Conservation (phyloP, 2,329 filamentous ascomycete genomes). For the Colletotrichum limetticola region DNA sequence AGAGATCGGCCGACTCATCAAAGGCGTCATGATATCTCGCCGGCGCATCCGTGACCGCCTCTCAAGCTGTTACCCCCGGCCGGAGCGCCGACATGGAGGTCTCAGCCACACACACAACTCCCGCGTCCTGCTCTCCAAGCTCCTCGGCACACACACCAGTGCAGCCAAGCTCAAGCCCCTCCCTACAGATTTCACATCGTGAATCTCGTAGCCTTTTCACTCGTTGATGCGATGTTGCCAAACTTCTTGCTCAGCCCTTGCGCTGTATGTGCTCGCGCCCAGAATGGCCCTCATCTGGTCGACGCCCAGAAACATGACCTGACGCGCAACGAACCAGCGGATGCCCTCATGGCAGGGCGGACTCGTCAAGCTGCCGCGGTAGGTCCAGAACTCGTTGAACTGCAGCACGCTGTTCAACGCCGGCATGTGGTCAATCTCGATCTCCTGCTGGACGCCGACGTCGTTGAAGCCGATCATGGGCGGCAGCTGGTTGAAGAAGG, state of each 20-base stretch:
- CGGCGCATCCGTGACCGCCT: not conserved
- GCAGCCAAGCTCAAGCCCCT: not conserved
- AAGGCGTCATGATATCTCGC: not conserved
- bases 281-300: constrained; percentile 59
- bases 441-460: constrained; percentile 34
- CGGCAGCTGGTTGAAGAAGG: constrained; percentile 55
- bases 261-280: constrained; percentile 54
- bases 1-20: not conserved
- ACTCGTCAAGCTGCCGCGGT: constrained; percentile 57
- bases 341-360: constrained; percentile 59
- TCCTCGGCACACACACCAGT: not conserved
- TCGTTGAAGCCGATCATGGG: constrained; percentile 51
- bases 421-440: constrained; percentile 42
- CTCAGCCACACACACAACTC: not conserved
- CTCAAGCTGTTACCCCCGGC: not conserved
- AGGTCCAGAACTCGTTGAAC: constrained; percentile 60
- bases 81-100: not conserved
- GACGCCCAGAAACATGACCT: constrained; percentile 50
- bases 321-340: constrained; percentile 49
- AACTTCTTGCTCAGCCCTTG: constrained; percentile 55
- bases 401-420: constrained; percentile 49
- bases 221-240: constrained; percentile 59
- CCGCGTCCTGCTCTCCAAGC: not conserved
- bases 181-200: not conserved
- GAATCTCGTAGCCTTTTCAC: constrained; percentile 27